These are phyloP conservation scores for Neofusicoccum kwambonambiense DNA, from an alignment of 2,329 filamentous ascomycete species.

Conservation along the genomic window DNA sequence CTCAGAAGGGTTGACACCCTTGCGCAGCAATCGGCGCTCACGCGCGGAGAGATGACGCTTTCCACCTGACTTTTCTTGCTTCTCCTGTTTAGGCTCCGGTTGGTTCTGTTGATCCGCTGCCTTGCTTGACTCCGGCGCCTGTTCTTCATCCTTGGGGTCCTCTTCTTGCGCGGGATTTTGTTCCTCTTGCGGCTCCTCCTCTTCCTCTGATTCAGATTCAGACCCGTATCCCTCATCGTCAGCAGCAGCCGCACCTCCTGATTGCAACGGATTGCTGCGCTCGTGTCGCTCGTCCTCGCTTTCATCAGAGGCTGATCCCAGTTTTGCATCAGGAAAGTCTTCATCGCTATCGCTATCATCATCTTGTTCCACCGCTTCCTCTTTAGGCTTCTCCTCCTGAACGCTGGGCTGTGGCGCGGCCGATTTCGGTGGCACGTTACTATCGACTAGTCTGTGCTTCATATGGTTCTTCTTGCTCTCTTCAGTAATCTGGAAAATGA, in stretches of 20 bases:
- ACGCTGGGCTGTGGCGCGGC: constrained; percentile 21
- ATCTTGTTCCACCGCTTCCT: constrained; percentile 27
- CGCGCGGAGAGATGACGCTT: constrained; percentile 39
- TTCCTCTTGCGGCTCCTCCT: neutral
- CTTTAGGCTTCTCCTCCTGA: constrained; percentile 22
- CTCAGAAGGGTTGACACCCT: constrained; percentile 25
- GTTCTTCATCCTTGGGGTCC: constrained; percentile 31
- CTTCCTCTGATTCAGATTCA: constrained; percentile 5
- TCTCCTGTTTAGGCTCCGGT: constrained; percentile 26
- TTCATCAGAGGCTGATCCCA: constrained; percentile 35
- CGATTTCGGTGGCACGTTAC: constrained; percentile 2
- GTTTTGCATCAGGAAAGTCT: constrained; percentile 45
- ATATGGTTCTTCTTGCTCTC: constrained; percentile 79
- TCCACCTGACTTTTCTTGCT: constrained; percentile 24
- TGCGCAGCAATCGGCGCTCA: constrained; percentile 38
- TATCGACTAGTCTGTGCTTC: constrained; percentile 65
- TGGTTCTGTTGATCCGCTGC: constrained; percentile 22
- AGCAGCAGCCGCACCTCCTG: constrained; percentile 14
- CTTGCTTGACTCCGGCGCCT: constrained; percentile 14
- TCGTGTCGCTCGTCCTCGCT: constrained; percentile 33
- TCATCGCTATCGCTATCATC: constrained; percentile 43
- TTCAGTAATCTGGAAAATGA: constrained; percentile 86
- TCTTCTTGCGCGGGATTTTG: neutral
- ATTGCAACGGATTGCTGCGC: constrained; percentile 42
- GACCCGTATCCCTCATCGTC: constrained; percentile 13